These are phyloP conservation scores for Volvariella volvacea DNA, from an alignment of 1,284 basidiomycete species.

Conservation along the genomic window DNA sequence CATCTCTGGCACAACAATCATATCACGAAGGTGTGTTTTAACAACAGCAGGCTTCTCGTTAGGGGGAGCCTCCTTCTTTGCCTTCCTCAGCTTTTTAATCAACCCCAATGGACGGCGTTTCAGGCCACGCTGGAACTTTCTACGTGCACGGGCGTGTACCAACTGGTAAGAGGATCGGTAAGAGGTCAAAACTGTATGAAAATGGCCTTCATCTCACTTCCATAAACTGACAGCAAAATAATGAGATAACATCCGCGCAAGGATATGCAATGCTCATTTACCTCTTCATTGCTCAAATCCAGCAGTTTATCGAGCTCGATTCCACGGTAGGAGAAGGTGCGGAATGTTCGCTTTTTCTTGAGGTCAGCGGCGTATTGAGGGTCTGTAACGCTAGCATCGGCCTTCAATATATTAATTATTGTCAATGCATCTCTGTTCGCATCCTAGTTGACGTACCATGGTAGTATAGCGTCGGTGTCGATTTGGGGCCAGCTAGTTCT, in stretches of 20 bases:
- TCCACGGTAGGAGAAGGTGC: slow-evolving; percentile 98
- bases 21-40: slow-evolving; percentile 99
- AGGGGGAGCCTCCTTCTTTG: slow-evolving; percentile 97
- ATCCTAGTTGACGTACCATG: slow-evolving; percentile 45
- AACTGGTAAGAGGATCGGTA: slow-evolving; percentile 46
- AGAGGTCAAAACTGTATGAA: not conserved
- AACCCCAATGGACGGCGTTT: slow-evolving; percentile 98
- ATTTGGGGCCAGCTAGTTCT: slow-evolving; percentile 14
- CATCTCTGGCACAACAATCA: slow-evolving; percentile 99
- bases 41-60: slow-evolving; percentile 99
- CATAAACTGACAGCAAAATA: slow-evolving; percentile 50
- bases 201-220: slow-evolving; percentile 43
- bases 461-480: slow-evolving; percentile 29
- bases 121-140: slow-evolving; percentile 98
- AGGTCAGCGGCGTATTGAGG: slow-evolving; percentile 86
- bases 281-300: slow-evolving; percentile 93
- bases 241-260: slow-evolving; percentile 6
- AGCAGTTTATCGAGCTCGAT: slow-evolving; percentile 96
- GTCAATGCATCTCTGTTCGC: not conserved
- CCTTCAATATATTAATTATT: slow-evolving; percentile 33
- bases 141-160: slow-evolving; percentile 97
- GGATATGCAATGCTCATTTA: slow-evolving; percentile 28
- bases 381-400: slow-evolving; percentile 79
- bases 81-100: slow-evolving; percentile 99
- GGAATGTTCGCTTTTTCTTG: slow-evolving; percentile 98